A percentile compares a stretch with the other conserved stretches of the same genome.
Evolutionary conservation across 139 green algal species (phyloP).

Genomic region (Marvania coccoides): DNA sequence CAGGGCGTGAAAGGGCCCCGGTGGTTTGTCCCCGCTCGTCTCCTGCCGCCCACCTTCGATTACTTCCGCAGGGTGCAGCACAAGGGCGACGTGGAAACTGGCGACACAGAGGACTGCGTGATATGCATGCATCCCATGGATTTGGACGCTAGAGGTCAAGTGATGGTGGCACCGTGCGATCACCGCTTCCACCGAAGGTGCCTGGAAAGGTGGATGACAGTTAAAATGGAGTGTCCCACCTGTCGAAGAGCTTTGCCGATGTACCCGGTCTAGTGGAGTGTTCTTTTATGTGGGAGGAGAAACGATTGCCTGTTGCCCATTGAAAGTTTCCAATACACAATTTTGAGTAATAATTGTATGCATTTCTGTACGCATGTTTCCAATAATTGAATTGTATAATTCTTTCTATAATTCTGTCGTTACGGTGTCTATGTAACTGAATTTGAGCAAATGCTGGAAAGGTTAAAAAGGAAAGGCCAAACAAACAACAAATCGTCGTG

Average conservation of each 20-base stretch:
- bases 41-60: slow-evolving; percentile 73
- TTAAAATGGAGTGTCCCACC: slow-evolving; percentile 84
- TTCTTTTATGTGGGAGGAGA: no score
- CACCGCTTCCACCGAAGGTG: slow-evolving; percentile 83
- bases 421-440: no score
- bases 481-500: no score
- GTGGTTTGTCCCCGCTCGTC: slow-evolving; percentile 63
- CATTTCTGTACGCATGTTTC: no score
- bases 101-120: slow-evolving; percentile 65
- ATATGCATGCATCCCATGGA: slow-evolving; percentile 72
- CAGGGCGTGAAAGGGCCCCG: slow-evolving; percentile 57
- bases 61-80: slow-evolving; percentile 40
- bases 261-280: no score
- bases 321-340: no score
- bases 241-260: slow-evolving; percentile 69
- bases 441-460: no score
- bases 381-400: no score
- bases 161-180: slow-evolving; percentile 75
- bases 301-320: no score
- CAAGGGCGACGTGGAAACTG: slow-evolving; percentile 29
- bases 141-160: background rate
- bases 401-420: no score
- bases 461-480: no score
- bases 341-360: no score
- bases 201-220: slow-evolving; percentile 77